Conservation (phyloP, 176 grass and related monocot species). For the Tuctoria greenei region DNA sequence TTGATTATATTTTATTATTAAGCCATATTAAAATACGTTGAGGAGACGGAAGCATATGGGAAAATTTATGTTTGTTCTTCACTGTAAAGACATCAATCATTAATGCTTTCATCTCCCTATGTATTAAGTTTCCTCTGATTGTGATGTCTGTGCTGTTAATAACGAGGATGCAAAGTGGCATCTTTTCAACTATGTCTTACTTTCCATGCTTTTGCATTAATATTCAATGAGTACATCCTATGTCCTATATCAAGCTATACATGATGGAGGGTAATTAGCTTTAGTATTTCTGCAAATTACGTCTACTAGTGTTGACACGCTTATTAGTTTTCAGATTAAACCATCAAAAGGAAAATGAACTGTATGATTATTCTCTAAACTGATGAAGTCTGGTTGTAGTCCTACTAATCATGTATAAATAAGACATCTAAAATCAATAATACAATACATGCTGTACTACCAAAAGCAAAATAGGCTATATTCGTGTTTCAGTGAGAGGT, state of each 20-base stretch:
- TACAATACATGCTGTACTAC: not conserved
- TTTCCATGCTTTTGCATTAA: slow-evolving; percentile 15
- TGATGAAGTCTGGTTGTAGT: not conserved
- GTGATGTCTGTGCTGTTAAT: slow-evolving; percentile 2
- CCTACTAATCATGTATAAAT: not conserved
- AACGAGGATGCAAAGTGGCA: slow-evolving; percentile 27
- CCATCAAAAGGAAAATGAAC: slow-evolving; percentile 8
- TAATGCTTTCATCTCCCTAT: slow-evolving; percentile 6
- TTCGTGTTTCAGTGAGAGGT: not conserved
- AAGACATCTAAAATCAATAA: not conserved
- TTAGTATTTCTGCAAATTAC: slow-evolving; percentile 10
- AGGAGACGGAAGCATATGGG: slow-evolving; percentile 7
- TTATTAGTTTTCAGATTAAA: not conserved
- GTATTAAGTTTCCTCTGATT: slow-evolving; percentile 19
- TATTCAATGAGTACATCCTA: not conserved
- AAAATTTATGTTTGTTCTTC: slow-evolving; percentile 18
- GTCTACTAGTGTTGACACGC: not conserved
- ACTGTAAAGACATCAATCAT: slow-evolving; percentile 44
- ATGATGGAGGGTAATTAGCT: slow-evolving; percentile 5
- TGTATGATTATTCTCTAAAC: slow-evolving; percentile 15
- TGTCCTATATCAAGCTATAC: not conserved
- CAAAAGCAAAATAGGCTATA: not conserved
- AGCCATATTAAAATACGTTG: slow-evolving; percentile 9
- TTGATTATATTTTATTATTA: not conserved
- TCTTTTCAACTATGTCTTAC: not conserved